These are phyloP conservation scores for Pelagophyceae sp. DNA, from an alignment of 352 stramenopile genomes.

Conservation along the genomic window DNA sequence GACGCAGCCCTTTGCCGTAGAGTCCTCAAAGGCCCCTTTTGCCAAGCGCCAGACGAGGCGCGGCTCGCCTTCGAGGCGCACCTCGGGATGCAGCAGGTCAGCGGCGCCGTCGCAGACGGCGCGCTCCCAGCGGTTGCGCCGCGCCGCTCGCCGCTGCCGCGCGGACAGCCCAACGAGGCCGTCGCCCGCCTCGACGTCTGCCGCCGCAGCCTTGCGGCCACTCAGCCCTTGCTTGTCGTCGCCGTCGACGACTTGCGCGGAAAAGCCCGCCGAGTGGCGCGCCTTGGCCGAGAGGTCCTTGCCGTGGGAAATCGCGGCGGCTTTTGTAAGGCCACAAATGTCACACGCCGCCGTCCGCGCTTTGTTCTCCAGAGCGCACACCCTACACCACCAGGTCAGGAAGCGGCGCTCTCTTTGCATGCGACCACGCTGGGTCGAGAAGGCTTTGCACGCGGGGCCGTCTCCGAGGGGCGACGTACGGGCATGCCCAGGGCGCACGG, in stretches of 20 bases:
- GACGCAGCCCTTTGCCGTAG: neutral
- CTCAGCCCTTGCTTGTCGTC: too few relatives aligned
- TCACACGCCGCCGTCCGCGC: neutral
- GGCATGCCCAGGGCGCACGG: neutral
- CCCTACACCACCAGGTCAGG: neutral
- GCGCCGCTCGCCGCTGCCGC: slow-evolving; percentile 1
- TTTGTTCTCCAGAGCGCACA: slow-evolving; percentile 1
- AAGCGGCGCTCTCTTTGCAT: too few relatives aligned
- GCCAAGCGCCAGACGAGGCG: too few relatives aligned
- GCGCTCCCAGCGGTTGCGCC: neutral
- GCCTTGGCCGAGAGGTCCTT: neutral
- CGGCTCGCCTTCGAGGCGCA: too few relatives aligned
- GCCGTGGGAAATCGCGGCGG: neutral
- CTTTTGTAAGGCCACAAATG: neutral
- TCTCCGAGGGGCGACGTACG: neutral
- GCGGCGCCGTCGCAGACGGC: neutral
- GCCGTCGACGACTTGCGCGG: neutral
- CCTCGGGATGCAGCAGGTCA: too few relatives aligned
- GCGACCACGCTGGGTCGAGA: too few relatives aligned
- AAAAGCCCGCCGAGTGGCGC: neutral
- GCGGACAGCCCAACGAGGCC: neutral
- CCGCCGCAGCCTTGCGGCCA: too few relatives aligned
- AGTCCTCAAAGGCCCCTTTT: too few relatives aligned
- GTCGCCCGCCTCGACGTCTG: neutral
- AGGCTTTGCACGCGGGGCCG: too few relatives aligned